Conservation (phyloP, 2,329 filamentous ascomycete genomes). For the Cytospora leucostoma region DNA sequence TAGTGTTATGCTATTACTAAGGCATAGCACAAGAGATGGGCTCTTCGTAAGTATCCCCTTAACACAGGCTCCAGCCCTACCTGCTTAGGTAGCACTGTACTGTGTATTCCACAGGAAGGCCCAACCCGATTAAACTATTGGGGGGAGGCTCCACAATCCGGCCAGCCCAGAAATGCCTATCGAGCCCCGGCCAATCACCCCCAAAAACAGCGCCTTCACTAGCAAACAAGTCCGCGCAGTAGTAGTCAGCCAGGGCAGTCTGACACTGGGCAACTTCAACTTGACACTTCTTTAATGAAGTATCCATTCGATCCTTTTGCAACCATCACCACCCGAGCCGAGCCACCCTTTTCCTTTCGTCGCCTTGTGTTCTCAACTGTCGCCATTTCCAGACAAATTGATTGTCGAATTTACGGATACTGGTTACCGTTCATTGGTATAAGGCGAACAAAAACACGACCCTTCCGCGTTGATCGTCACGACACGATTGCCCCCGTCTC, state of each 20-base stretch:
- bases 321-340: slow-evolving; percentile 9
- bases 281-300: slow-evolving; percentile 1
- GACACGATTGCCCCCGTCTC: slow-evolving; percentile 13
- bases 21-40: no score
- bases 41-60: neutral
- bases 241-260: neutral
- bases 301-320: slow-evolving; percentile 8
- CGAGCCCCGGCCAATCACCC: neutral
- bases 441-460: slow-evolving; percentile 3
- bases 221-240: neutral
- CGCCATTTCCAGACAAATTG: neutral
- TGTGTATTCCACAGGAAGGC: neutral
- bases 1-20: no score
- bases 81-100: neutral
- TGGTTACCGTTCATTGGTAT: slow-evolving; percentile 3
- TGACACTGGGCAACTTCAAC: neutral
- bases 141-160: neutral
- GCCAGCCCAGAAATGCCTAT: neutral
- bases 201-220: neutral
- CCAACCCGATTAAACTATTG: neutral
- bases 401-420: slow-evolving; percentile 11
- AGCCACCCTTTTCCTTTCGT: slow-evolving; percentile 9
- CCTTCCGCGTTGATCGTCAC: slow-evolving; percentile 20
- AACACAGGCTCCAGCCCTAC: neutral
- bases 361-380: slow-evolving; percentile 4